Base-by-base conservation (phyloP, 2,329 filamentous ascomycete species). In the Diaporthe citrichinensis region DNA sequence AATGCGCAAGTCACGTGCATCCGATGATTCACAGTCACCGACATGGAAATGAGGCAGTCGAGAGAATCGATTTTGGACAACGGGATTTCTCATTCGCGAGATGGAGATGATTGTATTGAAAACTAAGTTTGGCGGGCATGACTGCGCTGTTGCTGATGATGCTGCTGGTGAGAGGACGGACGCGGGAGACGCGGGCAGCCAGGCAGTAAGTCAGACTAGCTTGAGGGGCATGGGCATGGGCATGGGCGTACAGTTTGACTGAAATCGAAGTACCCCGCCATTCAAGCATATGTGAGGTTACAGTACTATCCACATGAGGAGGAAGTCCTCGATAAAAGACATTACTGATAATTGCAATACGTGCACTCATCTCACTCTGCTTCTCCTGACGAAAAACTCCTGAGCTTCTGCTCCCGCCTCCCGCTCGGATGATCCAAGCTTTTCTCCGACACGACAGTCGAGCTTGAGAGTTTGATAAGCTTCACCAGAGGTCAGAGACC, bases 1-100 rank as follows among this genome's bases (percentile, higher is more conserved):
- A 55, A 15, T n/a, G 36, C 20, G 12, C 10, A 73, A 28, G 71
- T 73, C 71, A 73, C 71, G 71, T 73, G 71, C 71, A 57, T 31
- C 15, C 4, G 15, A 39, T 25, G 12, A n/a, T 17, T 46, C 20
- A n/a, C 53, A 28, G 36, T 17, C 14, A 6, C 8, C 49, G 39
- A 31, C 17, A 44, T n/a, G 28, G n/a, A 55, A 14, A 31, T 12
- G 9, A 12, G 23, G 34, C 17, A 34, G n/a, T 44, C 23, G 17
- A 31, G 4, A 4, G 9, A 12, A 15, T 39, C 1, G 1, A 28
- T 57, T 20, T 31, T 23, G 39, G 15, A 15, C n/a, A 7, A 23
- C 15, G 20, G n/a, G 20, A 3, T 61, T 55, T 41, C 1, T 28
- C 8, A 41, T 39, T 28, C 23, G 9, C 12, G 34, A 20, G 34